Percentiles rank a stretch among this genome's conserved stretches.
Conservation (phyloP, 129 eudicot genomes). For the Arctium minus region DNA sequence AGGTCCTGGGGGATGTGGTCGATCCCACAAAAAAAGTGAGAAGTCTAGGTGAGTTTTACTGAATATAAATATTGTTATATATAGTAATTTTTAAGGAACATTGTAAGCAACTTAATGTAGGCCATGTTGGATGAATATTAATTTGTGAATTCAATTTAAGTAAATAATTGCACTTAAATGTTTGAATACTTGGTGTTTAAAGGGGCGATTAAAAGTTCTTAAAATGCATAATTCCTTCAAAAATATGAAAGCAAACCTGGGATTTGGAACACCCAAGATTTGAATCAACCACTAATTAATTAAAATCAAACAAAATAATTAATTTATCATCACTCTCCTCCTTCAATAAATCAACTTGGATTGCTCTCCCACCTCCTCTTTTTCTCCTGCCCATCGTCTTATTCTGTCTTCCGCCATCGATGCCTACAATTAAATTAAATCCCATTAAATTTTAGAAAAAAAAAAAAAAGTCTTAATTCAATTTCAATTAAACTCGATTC, state of each 20-base stretch:
- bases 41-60: no score
- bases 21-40: no score
- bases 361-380: neutral
- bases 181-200: no score
- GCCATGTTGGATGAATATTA: neutral
- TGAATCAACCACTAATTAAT: no score
- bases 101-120: neutral
- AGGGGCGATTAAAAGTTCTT: neutral
- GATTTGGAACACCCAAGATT: no score
- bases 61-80: no score
- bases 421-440: constrained; percentile 35
- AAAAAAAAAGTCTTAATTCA: neutral
- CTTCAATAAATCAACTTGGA: neutral
- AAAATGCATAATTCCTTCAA: neutral
- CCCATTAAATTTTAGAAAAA: neutral
- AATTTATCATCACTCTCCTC: neutral
- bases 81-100: neutral
- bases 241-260: no score
- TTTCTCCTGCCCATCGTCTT: constrained; percentile 32
- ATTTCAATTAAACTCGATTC: neutral
- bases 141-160: neutral
- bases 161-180: neutral
- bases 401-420: constrained; percentile 43
- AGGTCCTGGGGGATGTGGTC: no score
- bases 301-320: neutral